Conservation (phyloP, 768 basidiomycete species). For the Mycena belliarum region DNA sequence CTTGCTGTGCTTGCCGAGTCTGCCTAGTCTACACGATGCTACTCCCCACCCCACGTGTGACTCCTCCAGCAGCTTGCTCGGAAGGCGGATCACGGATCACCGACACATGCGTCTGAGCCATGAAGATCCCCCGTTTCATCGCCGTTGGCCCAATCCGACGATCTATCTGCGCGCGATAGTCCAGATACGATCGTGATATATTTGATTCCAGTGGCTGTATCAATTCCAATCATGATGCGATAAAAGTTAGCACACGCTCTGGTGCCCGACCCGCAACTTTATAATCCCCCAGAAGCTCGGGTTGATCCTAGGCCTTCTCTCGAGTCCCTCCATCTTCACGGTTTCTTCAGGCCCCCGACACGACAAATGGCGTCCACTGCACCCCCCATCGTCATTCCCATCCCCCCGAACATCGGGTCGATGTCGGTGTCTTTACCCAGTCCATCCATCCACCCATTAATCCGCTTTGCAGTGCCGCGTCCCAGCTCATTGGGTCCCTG, state of each 20-base stretch:
- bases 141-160: too few species aligned
- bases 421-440: conserved; percentile 1
- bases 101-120: too few species aligned
- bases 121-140: too few species aligned
- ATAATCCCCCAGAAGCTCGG: not conserved
- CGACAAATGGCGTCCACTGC: conserved; percentile 10
- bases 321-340: not conserved
- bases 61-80: too few species aligned
- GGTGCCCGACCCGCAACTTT: not conserved
- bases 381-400: not conserved
- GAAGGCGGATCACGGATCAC: too few species aligned
- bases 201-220: not conserved
- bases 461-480: conserved; percentile 3
- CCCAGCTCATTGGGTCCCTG: conserved; percentile 14
- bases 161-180: too few species aligned
- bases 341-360: conserved; percentile 4
- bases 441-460: not conserved
- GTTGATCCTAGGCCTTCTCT: not conserved
- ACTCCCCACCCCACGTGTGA: too few species aligned
- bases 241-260: not conserved
- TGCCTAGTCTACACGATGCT: too few species aligned
- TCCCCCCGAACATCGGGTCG: conserved; percentile 13
- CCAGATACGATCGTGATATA: too few species aligned
- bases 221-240: not conserved
- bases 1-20: too few species aligned